phyloP scores from a whole-genome alignment of 352 stramenopile species.

The Globisporangium echinulatum region DNA sequence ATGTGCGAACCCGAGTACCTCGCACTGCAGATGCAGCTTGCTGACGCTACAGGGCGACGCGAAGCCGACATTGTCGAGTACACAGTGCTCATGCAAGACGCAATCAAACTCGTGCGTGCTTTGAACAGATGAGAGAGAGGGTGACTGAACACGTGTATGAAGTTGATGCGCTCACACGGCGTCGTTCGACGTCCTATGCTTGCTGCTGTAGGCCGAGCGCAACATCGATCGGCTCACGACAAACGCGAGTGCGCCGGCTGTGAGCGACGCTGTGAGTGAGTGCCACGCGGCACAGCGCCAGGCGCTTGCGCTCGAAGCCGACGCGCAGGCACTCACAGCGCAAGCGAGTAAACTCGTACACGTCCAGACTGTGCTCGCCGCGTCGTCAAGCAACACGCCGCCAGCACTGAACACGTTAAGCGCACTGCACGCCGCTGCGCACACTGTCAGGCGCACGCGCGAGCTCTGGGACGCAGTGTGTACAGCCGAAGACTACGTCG shows the following conservation, averaged over 20 bases:
- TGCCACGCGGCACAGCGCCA: slow-evolving; percentile 26
- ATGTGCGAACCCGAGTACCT: slow-evolving; percentile 41
- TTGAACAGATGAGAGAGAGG: too few relatives aligned
- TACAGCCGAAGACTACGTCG: slow-evolving; percentile 38
- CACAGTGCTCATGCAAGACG: slow-evolving; percentile 15
- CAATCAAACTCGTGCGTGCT: slow-evolving; percentile 11
- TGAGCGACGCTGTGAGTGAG: slow-evolving; percentile 23
- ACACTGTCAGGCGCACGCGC: slow-evolving; percentile 44
- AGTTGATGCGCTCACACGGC: neutral
- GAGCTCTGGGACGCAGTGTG: slow-evolving; percentile 57
- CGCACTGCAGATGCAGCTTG: slow-evolving; percentile 25
- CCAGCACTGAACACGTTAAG: slow-evolving; percentile 28
- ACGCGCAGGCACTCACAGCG: slow-evolving; percentile 20
- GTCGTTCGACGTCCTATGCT: neutral
- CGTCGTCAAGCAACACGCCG: slow-evolving; percentile 24
- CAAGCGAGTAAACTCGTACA: slow-evolving; percentile 23
- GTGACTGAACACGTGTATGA: neutral
- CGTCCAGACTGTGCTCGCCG: slow-evolving; percentile 34
- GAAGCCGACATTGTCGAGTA: slow-evolving; percentile 31
- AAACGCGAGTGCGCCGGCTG: slow-evolving; percentile 20
- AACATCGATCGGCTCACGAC: slow-evolving; percentile 23
- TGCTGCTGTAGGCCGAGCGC: neutral
- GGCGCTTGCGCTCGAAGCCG: slow-evolving; percentile 18
- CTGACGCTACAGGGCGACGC: slow-evolving; percentile 19
- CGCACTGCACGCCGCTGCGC: slow-evolving; percentile 25